Evolutionary conservation across 2,329 filamentous ascomycete genomes (phyloP).

Genomic region (Trichoderma oligosporum): DNA sequence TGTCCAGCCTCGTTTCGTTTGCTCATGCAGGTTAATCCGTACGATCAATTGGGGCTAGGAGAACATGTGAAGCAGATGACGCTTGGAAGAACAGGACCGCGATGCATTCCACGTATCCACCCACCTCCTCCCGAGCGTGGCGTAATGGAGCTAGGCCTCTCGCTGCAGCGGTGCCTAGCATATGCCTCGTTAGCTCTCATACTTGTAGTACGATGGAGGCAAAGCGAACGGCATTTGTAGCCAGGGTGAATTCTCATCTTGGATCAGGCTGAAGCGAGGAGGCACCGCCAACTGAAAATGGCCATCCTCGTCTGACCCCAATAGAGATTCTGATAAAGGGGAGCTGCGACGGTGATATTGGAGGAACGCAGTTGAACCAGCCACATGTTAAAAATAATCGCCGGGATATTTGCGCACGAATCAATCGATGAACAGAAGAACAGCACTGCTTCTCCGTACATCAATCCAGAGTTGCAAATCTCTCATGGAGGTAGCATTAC

Average conservation of each 20-base stretch:
- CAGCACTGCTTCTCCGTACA: neutral
- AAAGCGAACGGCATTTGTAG: conserved; percentile 15
- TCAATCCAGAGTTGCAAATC: neutral
- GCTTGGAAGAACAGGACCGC: conserved; percentile 13
- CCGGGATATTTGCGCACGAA: conserved; percentile 8
- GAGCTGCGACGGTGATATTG: conserved; percentile 1
- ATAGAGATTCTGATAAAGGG: neutral
- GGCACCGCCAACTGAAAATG: neutral
- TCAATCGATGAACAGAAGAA: conserved; percentile 8
- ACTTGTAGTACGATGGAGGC: conserved; percentile 14
- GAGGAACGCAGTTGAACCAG: conserved; percentile 1
- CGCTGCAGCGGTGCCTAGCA: conserved; percentile 13
- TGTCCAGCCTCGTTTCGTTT: conserved; percentile 14
- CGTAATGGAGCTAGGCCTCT: conserved; percentile 14
- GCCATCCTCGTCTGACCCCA: conserved; percentile 3
- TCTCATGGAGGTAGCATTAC: neutral
- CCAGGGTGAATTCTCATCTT: conserved; percentile 6
- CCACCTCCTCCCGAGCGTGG: conserved; percentile 17
- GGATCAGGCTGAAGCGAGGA: conserved; percentile 8
- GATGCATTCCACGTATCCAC: conserved; percentile 17
- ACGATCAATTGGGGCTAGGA: conserved; percentile 12
- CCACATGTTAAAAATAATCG: conserved; percentile 2
- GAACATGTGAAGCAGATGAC: conserved; percentile 16
- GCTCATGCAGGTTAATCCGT: conserved; percentile 13
- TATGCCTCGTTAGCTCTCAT: conserved; percentile 16